phyloP scores from a whole-genome alignment of 2,329 filamentous ascomycete species.

The Penicillium glabrum region DNA sequence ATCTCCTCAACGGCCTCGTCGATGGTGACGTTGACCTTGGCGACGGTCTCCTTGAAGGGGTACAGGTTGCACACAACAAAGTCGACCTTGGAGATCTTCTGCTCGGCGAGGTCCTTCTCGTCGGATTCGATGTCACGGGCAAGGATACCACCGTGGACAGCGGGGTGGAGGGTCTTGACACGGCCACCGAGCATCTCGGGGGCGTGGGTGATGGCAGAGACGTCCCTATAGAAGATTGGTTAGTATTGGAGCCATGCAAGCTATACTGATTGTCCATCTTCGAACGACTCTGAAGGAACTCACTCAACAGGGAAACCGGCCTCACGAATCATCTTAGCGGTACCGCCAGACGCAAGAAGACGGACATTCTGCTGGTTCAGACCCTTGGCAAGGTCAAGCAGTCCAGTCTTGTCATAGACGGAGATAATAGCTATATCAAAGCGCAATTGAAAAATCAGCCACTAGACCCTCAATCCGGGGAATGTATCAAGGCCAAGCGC shows the following conservation, averaged over 20 bases:
- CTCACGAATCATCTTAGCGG: slow-evolving; percentile 93
- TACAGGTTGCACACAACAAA: slow-evolving; percentile 98
- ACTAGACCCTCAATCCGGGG: slow-evolving; percentile 15
- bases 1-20: slow-evolving; percentile 98
- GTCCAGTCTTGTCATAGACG: slow-evolving; percentile 97
- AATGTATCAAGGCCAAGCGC: slow-evolving; percentile 19
- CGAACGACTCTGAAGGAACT: slow-evolving; percentile 34
- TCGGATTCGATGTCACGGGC: slow-evolving; percentile 92
- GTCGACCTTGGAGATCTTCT: slow-evolving; percentile 94
- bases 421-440: slow-evolving; percentile 74
- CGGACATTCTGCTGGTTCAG: slow-evolving; percentile 86
- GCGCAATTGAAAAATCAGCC: slow-evolving; percentile 10
- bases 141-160: slow-evolving; percentile 81
- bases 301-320: slow-evolving; percentile 94
- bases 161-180: slow-evolving; percentile 95
- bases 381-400: slow-evolving; percentile 88
- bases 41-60: slow-evolving; percentile 97
- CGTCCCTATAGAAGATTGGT: slow-evolving; percentile 62
- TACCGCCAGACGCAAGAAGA: slow-evolving; percentile 91
- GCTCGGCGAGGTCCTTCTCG: slow-evolving; percentile 92
- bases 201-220: slow-evolving; percentile 93
- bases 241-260: not conserved
- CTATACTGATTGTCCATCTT: not conserved
- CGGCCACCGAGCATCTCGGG: slow-evolving; percentile 94
- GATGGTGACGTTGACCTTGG: slow-evolving; percentile 95